phyloP scores from a whole-genome alignment of 2,329 filamentous ascomycete genomes.

The Hymenoscyphus salicellus region DNA sequence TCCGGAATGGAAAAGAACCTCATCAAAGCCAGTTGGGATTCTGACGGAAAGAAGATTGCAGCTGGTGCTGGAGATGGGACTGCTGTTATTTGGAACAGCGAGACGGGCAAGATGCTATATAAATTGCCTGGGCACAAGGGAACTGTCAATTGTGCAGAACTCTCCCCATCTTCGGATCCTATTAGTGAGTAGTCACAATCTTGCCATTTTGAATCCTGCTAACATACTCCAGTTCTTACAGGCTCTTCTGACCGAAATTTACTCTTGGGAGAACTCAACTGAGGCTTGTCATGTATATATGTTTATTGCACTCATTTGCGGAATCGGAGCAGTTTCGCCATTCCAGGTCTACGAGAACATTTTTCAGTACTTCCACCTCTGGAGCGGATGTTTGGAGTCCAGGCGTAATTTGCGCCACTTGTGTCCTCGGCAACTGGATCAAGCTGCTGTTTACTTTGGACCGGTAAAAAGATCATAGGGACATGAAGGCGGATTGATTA shows the following conservation, averaged over 20 bases:
- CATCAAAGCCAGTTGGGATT: constrained; percentile 85
- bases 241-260: constrained; percentile 86
- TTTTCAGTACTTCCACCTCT: neutral
- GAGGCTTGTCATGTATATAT: constrained; percentile 36
- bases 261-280: constrained; percentile 76
- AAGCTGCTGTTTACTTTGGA: neutral
- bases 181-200: constrained; percentile 64
- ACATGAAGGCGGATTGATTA: too few relatives aligned
- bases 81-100: constrained; percentile 85
- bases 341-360: neutral
- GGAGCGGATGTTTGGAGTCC: neutral
- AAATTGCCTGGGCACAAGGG: constrained; percentile 95
- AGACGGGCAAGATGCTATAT: constrained; percentile 86
- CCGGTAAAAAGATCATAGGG: too few relatives aligned
- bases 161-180: constrained; percentile 79
- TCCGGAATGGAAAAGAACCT: constrained; percentile 88
- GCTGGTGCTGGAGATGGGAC: constrained; percentile 88
- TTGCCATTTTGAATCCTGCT: constrained; percentile 14
- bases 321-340: too few relatives aligned
- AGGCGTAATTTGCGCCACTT: neutral
- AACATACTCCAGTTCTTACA: constrained; percentile 64
- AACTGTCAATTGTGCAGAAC: constrained; percentile 90
- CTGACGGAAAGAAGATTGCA: constrained; percentile 79
- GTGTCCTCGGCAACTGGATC: neutral
- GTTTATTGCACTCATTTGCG: too few relatives aligned